Percentiles rank a stretch among this genome's conserved stretches.
These are phyloP conservation scores for Macrotyloma uniflorum DNA, from an alignment of 306 rosid species.

Conservation along the genomic window DNA sequence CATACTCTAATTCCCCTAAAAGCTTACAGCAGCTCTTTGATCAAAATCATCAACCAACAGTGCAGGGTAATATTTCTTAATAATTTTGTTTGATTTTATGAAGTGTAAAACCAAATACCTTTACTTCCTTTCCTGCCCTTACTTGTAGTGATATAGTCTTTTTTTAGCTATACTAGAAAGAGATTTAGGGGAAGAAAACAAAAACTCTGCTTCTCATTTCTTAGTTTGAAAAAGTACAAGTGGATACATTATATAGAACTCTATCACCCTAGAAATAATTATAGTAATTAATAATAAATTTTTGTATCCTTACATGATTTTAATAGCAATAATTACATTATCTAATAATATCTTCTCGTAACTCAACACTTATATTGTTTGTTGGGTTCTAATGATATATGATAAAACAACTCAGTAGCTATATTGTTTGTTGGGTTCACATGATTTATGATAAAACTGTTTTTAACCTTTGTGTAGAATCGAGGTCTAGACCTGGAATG, in stretches of 20 bases:
- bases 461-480: not conserved
- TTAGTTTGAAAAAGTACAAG: too few species aligned
- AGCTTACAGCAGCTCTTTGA: constrained; percentile 72
- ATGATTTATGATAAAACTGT: not conserved
- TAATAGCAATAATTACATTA: too few species aligned
- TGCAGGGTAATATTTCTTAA: constrained; percentile 65
- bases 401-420: not conserved
- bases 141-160: not conserved
- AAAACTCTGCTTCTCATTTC: too few species aligned
- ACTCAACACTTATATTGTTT: not conserved
- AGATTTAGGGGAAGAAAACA: too few species aligned
- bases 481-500: not conserved
- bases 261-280: too few species aligned
- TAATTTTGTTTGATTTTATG: constrained; percentile 1
- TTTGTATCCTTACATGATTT: too few species aligned
- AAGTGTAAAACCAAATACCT: not conserved
- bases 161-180: not conserved
- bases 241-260: too few species aligned
- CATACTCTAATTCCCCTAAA: constrained; percentile 69
- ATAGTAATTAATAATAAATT: too few species aligned
- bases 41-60: constrained; percentile 60
- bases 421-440: not conserved
- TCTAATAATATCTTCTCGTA: too few species aligned
- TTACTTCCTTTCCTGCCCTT: not conserved
- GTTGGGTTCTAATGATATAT: not conserved